Conservation (phyloP, 768 basidiomycete genomes). For the Lentinus brumalis region DNA sequence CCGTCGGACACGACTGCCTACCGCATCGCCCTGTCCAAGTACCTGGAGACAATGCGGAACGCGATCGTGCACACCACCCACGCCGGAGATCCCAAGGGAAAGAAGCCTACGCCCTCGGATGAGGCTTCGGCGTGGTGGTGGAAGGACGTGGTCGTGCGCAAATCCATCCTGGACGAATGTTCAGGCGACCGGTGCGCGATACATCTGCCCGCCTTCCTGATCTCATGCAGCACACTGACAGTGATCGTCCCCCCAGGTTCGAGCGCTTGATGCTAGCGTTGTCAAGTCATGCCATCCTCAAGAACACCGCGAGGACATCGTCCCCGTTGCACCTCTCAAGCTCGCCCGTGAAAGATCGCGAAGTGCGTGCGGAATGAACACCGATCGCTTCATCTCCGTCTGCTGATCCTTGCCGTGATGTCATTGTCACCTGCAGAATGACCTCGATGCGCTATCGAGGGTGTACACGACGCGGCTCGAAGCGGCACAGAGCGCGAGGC, state of each 20-base stretch:
- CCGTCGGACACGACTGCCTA: conserved; percentile 56
- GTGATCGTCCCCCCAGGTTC: conserved; percentile 39
- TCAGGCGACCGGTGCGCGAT: conserved; percentile 46
- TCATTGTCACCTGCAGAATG: conserved; percentile 13
- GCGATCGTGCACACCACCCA: conserved; percentile 35
- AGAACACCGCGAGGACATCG: conserved; percentile 26
- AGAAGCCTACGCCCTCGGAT: conserved; percentile 6
- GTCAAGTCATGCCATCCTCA: conserved; percentile 52
- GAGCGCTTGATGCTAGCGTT: conserved; percentile 52
- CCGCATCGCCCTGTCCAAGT: conserved; percentile 52
- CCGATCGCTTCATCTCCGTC: conserved; percentile 15
- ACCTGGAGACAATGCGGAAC: conserved; percentile 50
- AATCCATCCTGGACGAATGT: conserved; percentile 58
- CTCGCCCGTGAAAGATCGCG: conserved; percentile 1
- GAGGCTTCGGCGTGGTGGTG: conserved; percentile 47
- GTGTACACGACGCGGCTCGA: conserved; percentile 38
- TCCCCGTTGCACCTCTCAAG: conserved; percentile 7
- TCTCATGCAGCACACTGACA: not conserved
- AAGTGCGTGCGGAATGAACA: conserved; percentile 8
- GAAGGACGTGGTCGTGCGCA: conserved; percentile 57
- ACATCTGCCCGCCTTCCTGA: not conserved
- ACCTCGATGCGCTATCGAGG: conserved; percentile 36
- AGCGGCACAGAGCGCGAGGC: conserved; percentile 33
- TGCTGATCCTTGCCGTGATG: not conserved
- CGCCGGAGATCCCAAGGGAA: conserved; percentile 21